Evolutionary conservation across 2,329 filamentous ascomycete genomes (phyloP).

Genomic region (Monilinia laxa): DNA sequence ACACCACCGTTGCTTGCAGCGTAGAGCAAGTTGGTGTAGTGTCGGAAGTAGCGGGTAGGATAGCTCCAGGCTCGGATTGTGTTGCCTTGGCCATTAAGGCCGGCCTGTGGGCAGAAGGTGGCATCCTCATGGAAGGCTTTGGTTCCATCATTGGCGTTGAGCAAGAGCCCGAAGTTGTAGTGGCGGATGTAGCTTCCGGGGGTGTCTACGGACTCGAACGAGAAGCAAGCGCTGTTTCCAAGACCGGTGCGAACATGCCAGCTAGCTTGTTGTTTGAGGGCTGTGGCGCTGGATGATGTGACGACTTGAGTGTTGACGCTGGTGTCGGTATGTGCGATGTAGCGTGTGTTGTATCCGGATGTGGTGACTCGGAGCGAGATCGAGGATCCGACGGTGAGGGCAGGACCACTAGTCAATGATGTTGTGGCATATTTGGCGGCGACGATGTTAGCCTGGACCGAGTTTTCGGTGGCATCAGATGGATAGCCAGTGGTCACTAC

Average conservation of each 20-base stretch:
- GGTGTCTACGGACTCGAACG: constrained; percentile 59
- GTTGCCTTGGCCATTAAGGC: constrained; percentile 51
- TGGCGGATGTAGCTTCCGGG: constrained; percentile 60
- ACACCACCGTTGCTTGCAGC: constrained; percentile 55
- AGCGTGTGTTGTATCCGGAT: constrained; percentile 52
- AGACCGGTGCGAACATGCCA: constrained; percentile 57
- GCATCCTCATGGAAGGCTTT: constrained; percentile 61
- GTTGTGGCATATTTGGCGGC: constrained; percentile 54
- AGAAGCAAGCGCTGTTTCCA: constrained; percentile 56
- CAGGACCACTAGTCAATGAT: constrained; percentile 50
- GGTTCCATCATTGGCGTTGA: constrained; percentile 53
- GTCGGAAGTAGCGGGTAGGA: constrained; percentile 58
- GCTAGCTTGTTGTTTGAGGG: constrained; percentile 53
- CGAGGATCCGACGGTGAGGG: constrained; percentile 49
- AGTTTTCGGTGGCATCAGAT: constrained; percentile 56
- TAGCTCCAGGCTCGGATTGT: constrained; percentile 59
- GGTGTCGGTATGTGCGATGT: constrained; percentile 53
- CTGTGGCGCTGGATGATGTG: constrained; percentile 49
- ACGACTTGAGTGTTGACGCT: constrained; percentile 57
- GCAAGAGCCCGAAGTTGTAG: constrained; percentile 50
- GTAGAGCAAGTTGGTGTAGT: constrained; percentile 51
- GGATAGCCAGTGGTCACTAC: constrained; percentile 64
- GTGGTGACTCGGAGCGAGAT: constrained; percentile 58
- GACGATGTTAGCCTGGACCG: constrained; percentile 60
- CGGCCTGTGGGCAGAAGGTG: constrained; percentile 58